phyloP scores from a whole-genome alignment of 2,329 filamentous ascomycete species.

The Penicillium sp. region DNA sequence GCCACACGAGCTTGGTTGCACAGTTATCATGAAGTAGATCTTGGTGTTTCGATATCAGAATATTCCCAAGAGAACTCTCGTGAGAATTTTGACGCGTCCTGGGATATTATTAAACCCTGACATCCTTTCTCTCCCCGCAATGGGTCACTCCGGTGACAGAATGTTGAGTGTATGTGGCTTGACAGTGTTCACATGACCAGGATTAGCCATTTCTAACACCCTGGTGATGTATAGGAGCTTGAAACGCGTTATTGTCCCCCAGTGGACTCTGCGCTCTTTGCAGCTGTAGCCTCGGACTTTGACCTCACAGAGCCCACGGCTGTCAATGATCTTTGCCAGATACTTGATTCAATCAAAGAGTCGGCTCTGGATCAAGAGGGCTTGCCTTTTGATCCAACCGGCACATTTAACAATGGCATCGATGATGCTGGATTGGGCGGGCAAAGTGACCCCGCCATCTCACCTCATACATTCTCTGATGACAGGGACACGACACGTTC shows the following conservation, averaged over 20 bases:
- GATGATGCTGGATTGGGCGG: conserved; percentile 19
- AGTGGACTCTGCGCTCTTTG: conserved; percentile 71
- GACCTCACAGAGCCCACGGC: conserved; percentile 54
- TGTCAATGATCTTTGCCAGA: conserved; percentile 51
- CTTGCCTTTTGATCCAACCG: conserved; percentile 69
- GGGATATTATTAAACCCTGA: neutral
- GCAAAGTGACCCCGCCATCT: conserved; percentile 22
- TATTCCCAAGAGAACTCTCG: neutral
- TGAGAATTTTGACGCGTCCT: neutral
- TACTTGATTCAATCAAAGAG: conserved; percentile 61
- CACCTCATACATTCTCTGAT: conserved; percentile 2
- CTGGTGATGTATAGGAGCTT: conserved; percentile 28
- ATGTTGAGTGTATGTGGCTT: neutral
- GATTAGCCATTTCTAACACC: neutral
- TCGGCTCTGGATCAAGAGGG: conserved; percentile 65
- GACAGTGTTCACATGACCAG: neutral
- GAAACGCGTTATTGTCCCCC: conserved; percentile 68
- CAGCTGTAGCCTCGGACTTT: conserved; percentile 70
- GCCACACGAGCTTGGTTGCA: neutral
- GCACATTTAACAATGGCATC: conserved; percentile 50
- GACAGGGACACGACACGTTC: conserved; percentile 25
- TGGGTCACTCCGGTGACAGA: neutral
- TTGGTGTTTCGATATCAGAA: neutral
- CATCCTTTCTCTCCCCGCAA: neutral
- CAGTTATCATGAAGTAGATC: neutral